A percentile compares a stretch with the other conserved stretches of the same genome.
phyloP scores from a whole-genome alignment of 2,329 filamentous ascomycete species.

The Cercospora sp. region DNA sequence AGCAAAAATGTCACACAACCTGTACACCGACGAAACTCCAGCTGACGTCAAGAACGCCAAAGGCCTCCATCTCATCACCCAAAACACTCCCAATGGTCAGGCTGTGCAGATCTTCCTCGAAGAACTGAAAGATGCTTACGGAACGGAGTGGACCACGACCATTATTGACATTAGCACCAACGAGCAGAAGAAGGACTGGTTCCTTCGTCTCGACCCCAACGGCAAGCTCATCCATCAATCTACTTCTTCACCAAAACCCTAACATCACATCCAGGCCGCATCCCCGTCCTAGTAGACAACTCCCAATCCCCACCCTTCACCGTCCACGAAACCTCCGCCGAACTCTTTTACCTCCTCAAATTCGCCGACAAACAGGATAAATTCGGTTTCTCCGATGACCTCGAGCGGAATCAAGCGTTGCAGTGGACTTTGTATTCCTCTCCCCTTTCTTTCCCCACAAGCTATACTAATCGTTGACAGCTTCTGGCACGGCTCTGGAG shows the following conservation, averaged over 20 bases:
- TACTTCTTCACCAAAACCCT: background rate
- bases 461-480: background rate
- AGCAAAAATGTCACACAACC: conserved; percentile 41
- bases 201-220: conserved; percentile 47
- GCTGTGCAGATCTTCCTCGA: conserved; percentile 58
- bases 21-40: conserved; percentile 51
- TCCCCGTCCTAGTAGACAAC: conserved; percentile 56
- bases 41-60: conserved; percentile 51
- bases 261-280: conserved; percentile 40
- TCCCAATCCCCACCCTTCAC: conserved; percentile 52
- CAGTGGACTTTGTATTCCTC: conserved; percentile 52
- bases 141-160: conserved; percentile 51
- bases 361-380: conserved; percentile 51
- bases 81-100: conserved; percentile 54
- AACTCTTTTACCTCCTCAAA: conserved; percentile 56
- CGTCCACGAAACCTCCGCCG: conserved; percentile 56
- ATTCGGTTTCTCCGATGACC: conserved; percentile 55
- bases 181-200: conserved; percentile 60
- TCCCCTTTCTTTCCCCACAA: too few species aligned
- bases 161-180: conserved; percentile 55
- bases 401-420: conserved; percentile 52
- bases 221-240: conserved; percentile 10
- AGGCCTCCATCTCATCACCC: conserved; percentile 56
- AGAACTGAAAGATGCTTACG: conserved; percentile 55
- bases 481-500: conserved; percentile 53